These are phyloP conservation scores for Candida suzukii DNA, from an alignment of 805 yeast species.

Conservation along the genomic window DNA sequence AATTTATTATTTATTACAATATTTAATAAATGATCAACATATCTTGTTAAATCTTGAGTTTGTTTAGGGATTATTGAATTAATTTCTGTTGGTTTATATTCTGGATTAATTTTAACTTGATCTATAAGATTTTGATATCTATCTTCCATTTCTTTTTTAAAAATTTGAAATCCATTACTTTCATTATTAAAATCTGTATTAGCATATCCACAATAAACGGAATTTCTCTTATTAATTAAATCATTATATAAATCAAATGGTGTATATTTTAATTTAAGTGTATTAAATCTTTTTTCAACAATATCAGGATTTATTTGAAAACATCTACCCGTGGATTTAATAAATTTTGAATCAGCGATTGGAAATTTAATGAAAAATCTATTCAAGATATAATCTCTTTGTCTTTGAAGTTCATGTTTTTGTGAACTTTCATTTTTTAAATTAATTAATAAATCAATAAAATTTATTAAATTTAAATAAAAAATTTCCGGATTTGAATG, in stretches of 20 bases:
- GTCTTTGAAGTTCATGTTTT: neutral
- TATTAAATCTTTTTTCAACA: neutral
- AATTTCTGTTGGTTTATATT: conserved; percentile 46
- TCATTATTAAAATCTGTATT: conserved; percentile 24
- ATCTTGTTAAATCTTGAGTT: conserved; percentile 45
- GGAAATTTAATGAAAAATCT: neutral
- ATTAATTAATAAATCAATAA: neutral
- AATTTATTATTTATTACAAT: conserved; percentile 41
- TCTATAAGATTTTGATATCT: conserved; percentile 25
- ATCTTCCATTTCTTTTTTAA: conserved; percentile 36
- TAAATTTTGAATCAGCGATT: neutral
- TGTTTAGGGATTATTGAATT: conserved; percentile 31
- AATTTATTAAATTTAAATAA: neutral
- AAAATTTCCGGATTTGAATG: neutral
- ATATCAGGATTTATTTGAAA: neutral
- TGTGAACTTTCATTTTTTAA: neutral
- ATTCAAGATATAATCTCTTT: neutral
- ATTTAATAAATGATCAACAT: conserved; percentile 47
- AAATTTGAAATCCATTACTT: conserved; percentile 28
- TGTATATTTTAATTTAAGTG: neutral
- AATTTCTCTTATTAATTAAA: neutral
- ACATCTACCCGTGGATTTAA: neutral
- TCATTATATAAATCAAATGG: neutral
- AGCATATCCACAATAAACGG: neutral
- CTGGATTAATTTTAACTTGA: conserved; percentile 33